A percentile compares a stretch with the other conserved stretches of the same genome.
Conservation (phyloP, 2,329 filamentous ascomycete genomes). For the Chaetomiaceae sp. region DNA sequence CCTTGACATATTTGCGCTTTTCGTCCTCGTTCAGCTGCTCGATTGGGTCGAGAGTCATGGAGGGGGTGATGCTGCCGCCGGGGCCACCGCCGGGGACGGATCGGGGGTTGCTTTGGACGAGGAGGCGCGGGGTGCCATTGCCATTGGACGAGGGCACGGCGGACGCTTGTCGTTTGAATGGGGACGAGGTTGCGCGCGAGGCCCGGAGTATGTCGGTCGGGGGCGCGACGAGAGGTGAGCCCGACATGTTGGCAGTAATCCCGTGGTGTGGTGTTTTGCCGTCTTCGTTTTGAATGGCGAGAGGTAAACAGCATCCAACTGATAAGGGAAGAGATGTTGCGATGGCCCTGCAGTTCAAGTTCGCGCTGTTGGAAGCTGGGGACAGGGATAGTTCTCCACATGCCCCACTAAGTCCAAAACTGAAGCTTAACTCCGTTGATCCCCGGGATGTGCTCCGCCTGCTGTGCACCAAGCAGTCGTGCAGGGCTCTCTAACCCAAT, state of each 20-base stretch:
- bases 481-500: too few relatives aligned
- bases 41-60: constrained; percentile 53
- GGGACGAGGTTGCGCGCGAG: constrained; percentile 20
- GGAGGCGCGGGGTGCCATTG: constrained; percentile 22
- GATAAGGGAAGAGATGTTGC: too few relatives aligned
- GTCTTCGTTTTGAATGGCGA: not conserved
- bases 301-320: not conserved
- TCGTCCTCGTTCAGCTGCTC: constrained; percentile 78
- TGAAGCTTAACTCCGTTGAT: not conserved
- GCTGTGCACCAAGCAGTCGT: too few relatives aligned
- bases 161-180: constrained; percentile 28
- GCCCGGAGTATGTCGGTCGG: constrained; percentile 32
- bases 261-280: not conserved
- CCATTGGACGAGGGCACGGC: constrained; percentile 28
- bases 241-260: constrained; percentile 35
- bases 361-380: too few relatives aligned
- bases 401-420: too few relatives aligned
- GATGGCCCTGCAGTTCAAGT: too few relatives aligned
- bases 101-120: constrained; percentile 9
- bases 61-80: too few relatives aligned
- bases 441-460: too few relatives aligned
- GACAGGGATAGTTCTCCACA: too few relatives aligned
- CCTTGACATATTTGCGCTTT: constrained; percentile 86
- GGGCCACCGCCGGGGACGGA: not conserved
- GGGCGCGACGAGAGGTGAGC: constrained; percentile 43